Base-by-base conservation (phyloP, 169 alveolate genomes). In the Cryptosporidium sp. region DNA sequence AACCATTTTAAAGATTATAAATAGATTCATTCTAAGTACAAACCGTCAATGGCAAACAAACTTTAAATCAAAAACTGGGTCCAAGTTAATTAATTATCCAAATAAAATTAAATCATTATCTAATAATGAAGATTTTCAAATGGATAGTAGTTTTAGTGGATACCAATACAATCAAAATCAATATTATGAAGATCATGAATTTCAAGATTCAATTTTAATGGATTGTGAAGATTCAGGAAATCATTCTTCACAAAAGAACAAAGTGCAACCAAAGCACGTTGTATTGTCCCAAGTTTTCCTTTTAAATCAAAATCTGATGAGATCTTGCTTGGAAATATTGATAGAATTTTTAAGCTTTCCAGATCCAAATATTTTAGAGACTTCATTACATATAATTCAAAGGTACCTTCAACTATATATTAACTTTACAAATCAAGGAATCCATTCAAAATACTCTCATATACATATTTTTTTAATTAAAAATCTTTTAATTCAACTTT, bases 311-410 rank as follows among this genome's bases (percentile, higher is more conserved):
- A 73, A 12, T n/a, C 37, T 73, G 26, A 21, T 73, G 39, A 37
- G 23, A 23, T 31, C 86, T 21, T 73, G 72, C 56, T 58, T 73
- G 1, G 65, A 73, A 12, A 18, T 60, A n/a, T 33, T 73, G 60
- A n/a, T 35, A 0, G 71, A 51, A 18, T 56, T 60, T 35, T 56
- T 73, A 58, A 33, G 44, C 56, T 58, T 37, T 37, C 86, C 86
- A 53, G 70, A 73, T 10, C 56, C 86, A 31, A 73, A 60, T 73
- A 18, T 73, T 14, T 56, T 73, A 10, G 86, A 73, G 65, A 35
- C 37, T 29, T 52, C 86, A 8, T 37, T 73, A 35, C 70, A 73
- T 56, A 73, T 73, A 9, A 56, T 73, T 23, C 70, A 73, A 21
- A 73, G 44, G 56, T 73, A 73, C 65, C 56, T 73, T n/a, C 44